A percentile compares a stretch with the other conserved stretches of the same genome.
Conservation (phyloP, 768 basidiomycete species). For the Mycena amicta region DNA sequence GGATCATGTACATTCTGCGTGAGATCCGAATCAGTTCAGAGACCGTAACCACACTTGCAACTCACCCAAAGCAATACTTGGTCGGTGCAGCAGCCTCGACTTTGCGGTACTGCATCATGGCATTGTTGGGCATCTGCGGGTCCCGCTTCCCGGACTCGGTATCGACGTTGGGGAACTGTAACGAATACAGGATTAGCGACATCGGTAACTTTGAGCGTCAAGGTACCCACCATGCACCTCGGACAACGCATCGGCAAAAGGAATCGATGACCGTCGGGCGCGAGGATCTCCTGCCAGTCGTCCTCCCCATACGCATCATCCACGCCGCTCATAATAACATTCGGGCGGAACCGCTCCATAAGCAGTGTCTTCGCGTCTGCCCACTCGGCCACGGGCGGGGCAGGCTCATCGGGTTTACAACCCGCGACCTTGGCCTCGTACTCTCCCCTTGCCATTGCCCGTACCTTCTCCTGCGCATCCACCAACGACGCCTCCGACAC, state of each 20-base stretch:
- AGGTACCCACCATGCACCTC: constrained; percentile 15
- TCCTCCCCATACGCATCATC: constrained; percentile 20
- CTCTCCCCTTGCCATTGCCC: constrained; percentile 17
- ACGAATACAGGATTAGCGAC: neutral
- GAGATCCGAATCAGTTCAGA: too few relatives aligned
- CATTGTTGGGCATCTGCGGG: constrained; percentile 21
- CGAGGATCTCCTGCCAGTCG: constrained; percentile 22
- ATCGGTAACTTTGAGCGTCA: neutral
- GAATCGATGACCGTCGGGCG: constrained; percentile 6
- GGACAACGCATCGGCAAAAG: constrained; percentile 17
- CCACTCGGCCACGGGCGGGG: constrained; percentile 10
- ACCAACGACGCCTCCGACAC: constrained; percentile 16
- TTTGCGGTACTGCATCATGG: constrained; percentile 24
- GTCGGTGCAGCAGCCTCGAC: constrained; percentile 10
- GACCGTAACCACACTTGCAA: too few relatives aligned
- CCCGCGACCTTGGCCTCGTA: constrained; percentile 5
- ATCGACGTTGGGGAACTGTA: constrained; percentile 22
- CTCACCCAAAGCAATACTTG: constrained; percentile 22
- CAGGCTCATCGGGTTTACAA: constrained; percentile 12
- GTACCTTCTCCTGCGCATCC: constrained; percentile 19
- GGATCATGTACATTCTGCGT: constrained; percentile 23
- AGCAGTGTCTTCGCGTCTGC: constrained; percentile 18
- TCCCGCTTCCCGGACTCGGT: constrained; percentile 18
- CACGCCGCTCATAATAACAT: constrained; percentile 18
- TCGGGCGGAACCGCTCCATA: constrained; percentile 21